phyloP scores from a whole-genome alignment of 139 green algal genomes.

The Edaphochlamys debaryana region DNA sequence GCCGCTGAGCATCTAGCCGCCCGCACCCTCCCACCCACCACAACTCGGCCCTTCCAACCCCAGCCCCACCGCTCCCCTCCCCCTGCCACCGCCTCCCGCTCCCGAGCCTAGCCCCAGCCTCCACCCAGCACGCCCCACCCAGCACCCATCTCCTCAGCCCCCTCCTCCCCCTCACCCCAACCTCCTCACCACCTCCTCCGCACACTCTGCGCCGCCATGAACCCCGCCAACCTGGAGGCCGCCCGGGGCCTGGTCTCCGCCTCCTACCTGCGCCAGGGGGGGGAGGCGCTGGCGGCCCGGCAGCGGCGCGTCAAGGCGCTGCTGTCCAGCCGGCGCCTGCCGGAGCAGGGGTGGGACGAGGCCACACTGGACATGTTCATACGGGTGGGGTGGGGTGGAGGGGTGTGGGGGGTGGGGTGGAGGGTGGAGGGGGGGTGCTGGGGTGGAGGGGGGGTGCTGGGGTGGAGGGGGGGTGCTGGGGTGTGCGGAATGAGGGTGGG shows the following conservation, averaged over 20 bases:
- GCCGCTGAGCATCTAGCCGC: no score
- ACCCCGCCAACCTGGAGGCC: conserved; percentile 67
- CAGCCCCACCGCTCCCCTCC: background rate
- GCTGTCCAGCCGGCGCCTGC: conserved; percentile 80
- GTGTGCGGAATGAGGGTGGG: background rate
- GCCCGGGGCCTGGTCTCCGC: conserved; percentile 59
- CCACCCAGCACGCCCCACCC: background rate
- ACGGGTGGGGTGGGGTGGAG: background rate
- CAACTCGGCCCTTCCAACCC: background rate
- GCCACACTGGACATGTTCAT: conserved; percentile 87
- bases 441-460: background rate
- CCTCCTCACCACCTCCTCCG: no score
- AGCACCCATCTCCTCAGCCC: background rate
- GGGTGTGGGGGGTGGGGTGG: no score
- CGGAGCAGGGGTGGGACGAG: conserved; percentile 87
- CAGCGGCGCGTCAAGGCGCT: conserved; percentile 76
- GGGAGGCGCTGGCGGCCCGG: conserved; percentile 61
- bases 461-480: background rate
- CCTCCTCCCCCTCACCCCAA: background rate
- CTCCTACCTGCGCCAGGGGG: conserved; percentile 81
- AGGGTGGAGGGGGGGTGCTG: no score
- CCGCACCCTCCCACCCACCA: no score
- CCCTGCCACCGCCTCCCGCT: background rate
- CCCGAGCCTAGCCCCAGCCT: background rate
- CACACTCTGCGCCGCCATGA: conserved; percentile 58